These are phyloP conservation scores for Aspergillus oerlinghausenensis DNA, from an alignment of 2,329 filamentous ascomycete genomes.

Conservation along the genomic window DNA sequence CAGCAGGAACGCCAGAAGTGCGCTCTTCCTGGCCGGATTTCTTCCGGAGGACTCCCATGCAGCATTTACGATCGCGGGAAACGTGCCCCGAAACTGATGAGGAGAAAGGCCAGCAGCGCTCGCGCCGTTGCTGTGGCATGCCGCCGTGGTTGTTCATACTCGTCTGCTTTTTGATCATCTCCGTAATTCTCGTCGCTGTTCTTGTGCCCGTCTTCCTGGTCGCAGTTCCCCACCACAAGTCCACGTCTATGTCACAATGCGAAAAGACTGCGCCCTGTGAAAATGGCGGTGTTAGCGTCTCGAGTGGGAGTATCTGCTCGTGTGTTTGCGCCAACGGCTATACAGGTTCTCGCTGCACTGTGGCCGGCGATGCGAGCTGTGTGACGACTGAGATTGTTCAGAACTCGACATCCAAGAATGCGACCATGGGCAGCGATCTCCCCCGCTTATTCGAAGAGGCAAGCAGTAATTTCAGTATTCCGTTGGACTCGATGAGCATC, in stretches of 20 bases:
- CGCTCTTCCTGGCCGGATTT: conserved; percentile 37
- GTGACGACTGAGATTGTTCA: conserved; percentile 46
- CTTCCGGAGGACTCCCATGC: conserved; percentile 32
- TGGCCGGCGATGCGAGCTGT: conserved; percentile 49
- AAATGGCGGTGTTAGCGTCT: conserved; percentile 75
- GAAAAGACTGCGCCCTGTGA: conserved; percentile 60
- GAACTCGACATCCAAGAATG: conserved; percentile 50
- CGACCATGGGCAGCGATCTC: conserved; percentile 75
- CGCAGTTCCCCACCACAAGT: conserved; percentile 50
- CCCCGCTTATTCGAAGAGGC: conserved; percentile 67
- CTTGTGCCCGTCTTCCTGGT: conserved; percentile 69
- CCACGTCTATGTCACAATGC: conserved; percentile 47
- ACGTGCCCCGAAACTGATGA: conserved; percentile 15
- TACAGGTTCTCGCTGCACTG: conserved; percentile 59
- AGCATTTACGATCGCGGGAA: conserved; percentile 26
- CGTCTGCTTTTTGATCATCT: conserved; percentile 59
- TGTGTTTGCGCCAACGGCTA: conserved; percentile 90
- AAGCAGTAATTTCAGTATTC: conserved; percentile 66
- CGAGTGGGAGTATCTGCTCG: conserved; percentile 65
- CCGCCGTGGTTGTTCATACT: conserved; percentile 73
- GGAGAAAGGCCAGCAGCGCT: conserved; percentile 22
- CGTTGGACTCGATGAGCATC: conserved; percentile 65
- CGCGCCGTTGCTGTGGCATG: conserved; percentile 75
- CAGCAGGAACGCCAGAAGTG: conserved; percentile 47
- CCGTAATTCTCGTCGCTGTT: conserved; percentile 74